Conservation (phyloP, 805 yeast species). For the Metschnikowia chrysomelidarum region DNA sequence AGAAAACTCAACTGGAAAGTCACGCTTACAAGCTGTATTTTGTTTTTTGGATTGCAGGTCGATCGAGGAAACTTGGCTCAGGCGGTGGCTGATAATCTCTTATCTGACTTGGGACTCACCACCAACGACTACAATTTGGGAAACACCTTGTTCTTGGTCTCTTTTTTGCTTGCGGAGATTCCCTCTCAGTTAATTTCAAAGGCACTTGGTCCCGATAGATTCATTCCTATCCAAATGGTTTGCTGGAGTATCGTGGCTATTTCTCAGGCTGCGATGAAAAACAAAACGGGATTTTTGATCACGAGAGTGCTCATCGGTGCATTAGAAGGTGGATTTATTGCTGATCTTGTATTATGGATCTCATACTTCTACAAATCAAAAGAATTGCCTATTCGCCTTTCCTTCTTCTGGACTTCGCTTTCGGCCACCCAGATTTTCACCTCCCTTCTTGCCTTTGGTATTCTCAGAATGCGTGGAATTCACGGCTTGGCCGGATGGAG, state of each 20-base stretch:
- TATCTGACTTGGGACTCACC: conserved; percentile 50
- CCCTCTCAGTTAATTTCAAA: conserved; percentile 70
- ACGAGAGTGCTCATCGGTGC: conserved; percentile 54
- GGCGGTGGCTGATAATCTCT: conserved; percentile 56
- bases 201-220: conserved; percentile 57
- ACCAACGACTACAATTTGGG: conserved; percentile 61
- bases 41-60: conserved; percentile 58
- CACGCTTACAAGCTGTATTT: conserved; percentile 54
- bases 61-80: conserved; percentile 58
- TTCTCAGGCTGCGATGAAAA: conserved; percentile 45
- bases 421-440: conserved; percentile 47
- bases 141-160: conserved; percentile 49
- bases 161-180: conserved; percentile 56
- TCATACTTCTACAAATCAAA: conserved; percentile 61
- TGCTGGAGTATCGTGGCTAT: conserved; percentile 58
- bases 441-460: conserved; percentile 50
- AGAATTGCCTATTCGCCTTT: conserved; percentile 57
- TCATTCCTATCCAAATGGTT: conserved; percentile 58
- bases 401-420: conserved; percentile 58
- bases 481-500: conserved; percentile 54
- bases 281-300: conserved; percentile 42
- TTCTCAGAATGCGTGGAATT: conserved; percentile 48
- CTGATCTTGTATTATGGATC: conserved; percentile 52
- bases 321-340: conserved; percentile 66
- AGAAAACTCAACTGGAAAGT: conserved; percentile 57